Evolutionary conservation across 306 rosid species (phyloP).

Genomic region (Begonia peltatifolia): DNA sequence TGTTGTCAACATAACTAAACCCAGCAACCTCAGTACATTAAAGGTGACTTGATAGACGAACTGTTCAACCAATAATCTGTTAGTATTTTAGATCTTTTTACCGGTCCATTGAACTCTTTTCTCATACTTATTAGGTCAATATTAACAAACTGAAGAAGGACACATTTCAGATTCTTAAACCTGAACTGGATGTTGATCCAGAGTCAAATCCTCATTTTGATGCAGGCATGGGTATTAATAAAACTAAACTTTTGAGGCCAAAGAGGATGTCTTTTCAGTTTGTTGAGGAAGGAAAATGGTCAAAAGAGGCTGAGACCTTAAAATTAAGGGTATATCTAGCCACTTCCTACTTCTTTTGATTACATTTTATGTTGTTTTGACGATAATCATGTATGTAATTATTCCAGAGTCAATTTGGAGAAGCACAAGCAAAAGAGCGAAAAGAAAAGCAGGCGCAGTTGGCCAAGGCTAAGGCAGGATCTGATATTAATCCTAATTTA

Average conservation of each 20-base stretch:
- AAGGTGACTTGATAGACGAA: slow-evolving; percentile 34
- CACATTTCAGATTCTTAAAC: slow-evolving; percentile 74
- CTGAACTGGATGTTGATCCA: slow-evolving; percentile 83
- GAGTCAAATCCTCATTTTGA: slow-evolving; percentile 78
- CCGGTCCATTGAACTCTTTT: slow-evolving; percentile 2
- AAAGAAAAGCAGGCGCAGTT: slow-evolving; percentile 83
- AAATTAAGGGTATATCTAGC: slow-evolving; percentile 52
- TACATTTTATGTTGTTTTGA: not conserved
- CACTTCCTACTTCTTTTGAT: not conserved
- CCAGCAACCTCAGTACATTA: slow-evolving; percentile 77
- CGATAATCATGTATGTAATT: slow-evolving; percentile 6
- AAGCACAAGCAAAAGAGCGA: slow-evolving; percentile 97
- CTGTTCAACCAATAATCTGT: slow-evolving; percentile 5
- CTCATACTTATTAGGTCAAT: slow-evolving; percentile 55
- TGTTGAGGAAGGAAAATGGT: slow-evolving; percentile 97
- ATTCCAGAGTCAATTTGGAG: slow-evolving; percentile 82
- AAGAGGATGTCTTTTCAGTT: slow-evolving; percentile 72
- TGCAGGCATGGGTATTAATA: slow-evolving; percentile 65
- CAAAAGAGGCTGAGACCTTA: slow-evolving; percentile 76
- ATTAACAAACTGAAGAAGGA: slow-evolving; percentile 92
- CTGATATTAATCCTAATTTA: slow-evolving; percentile 89
- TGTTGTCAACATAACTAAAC: slow-evolving; percentile 62
- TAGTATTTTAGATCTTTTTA: slow-evolving; percentile 1
- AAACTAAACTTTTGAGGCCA: slow-evolving; percentile 71
- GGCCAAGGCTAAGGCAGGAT: slow-evolving; percentile 94